phyloP scores from a whole-genome alignment of 208 protist genomes.

The Naegleria lovaniensis region DNA sequence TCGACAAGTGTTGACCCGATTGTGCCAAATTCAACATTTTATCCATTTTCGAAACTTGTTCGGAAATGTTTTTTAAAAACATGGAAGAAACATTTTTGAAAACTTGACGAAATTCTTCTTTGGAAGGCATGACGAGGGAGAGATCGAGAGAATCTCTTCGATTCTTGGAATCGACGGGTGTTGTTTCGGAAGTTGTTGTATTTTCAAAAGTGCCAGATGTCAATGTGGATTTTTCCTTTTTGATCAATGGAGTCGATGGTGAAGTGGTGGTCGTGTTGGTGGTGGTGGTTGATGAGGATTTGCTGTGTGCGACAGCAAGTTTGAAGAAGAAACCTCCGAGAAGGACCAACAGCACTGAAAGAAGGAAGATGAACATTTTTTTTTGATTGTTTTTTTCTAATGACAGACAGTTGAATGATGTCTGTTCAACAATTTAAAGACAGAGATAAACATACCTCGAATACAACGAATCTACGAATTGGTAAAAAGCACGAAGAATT shows the following conservation, averaged over 20 bases:
- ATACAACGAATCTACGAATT: too few relatives aligned
- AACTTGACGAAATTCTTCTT: neutral
- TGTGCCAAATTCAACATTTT: neutral
- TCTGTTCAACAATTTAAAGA: too few relatives aligned
- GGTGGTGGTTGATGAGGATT: too few relatives aligned
- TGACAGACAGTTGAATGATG: neutral
- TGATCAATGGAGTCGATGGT: neutral
- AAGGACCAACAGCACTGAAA: neutral
- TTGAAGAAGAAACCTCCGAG: neutral
- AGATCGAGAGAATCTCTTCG: neutral
- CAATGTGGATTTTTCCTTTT: neutral
- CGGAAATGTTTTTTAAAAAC: neutral
- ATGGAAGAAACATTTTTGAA: neutral
- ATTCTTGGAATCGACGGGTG: neutral
- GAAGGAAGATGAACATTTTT: neutral
- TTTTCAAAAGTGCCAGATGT: neutral
- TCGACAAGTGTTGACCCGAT: neutral
- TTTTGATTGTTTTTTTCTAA: too few relatives aligned
- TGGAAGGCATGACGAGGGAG: neutral
- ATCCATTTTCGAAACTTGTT: neutral
- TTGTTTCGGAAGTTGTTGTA: neutral
- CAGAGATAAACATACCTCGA: too few relatives aligned
- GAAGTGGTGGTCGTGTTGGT: too few relatives aligned
- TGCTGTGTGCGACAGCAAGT: neutral
- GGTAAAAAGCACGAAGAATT: too few relatives aligned